Percentiles rank a stretch among this genome's conserved stretches.
Conservation (phyloP, 352 stramenopile genomes). For the Phytophthora pini region DNA sequence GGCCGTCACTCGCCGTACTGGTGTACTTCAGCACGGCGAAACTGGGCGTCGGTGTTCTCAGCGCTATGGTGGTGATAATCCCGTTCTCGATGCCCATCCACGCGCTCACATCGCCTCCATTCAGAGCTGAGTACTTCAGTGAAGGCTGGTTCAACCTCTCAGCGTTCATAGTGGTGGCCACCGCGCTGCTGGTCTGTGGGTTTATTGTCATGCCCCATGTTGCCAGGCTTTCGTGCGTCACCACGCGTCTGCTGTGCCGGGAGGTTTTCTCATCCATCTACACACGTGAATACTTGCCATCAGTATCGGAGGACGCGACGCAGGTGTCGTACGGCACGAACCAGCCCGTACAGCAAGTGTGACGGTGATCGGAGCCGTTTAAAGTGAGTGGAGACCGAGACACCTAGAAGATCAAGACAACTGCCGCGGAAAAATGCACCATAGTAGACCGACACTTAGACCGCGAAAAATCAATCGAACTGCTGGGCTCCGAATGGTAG, state of each 20-base stretch:
- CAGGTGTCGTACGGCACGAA: conserved; percentile 35
- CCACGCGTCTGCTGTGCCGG: conserved; percentile 57
- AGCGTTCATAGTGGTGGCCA: conserved; percentile 30
- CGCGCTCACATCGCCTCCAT: conserved; percentile 41
- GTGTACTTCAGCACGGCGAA: conserved; percentile 57
- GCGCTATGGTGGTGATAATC: conserved; percentile 43
- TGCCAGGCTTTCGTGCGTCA: conserved; percentile 51
- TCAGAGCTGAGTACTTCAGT: conserved; percentile 41
- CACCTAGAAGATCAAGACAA: neutral
- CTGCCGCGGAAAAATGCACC: conserved; percentile 15
- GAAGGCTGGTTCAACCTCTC: conserved; percentile 31
- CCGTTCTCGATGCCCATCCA: conserved; percentile 51
- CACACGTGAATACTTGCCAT: conserved; percentile 29
- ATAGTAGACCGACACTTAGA: conserved; percentile 18
- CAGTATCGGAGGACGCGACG: neutral
- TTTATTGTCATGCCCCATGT: conserved; percentile 59
- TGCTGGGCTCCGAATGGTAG: conserved; percentile 7
- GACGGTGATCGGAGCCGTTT: conserved; percentile 12
- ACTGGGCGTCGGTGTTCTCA: conserved; percentile 45
- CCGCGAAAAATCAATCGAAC: conserved; percentile 4
- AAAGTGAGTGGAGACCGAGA: conserved; percentile 5
- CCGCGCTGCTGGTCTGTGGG: conserved; percentile 36
- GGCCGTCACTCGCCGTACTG: conserved; percentile 44
- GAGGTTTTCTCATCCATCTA: conserved; percentile 47
- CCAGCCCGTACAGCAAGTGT: conserved; percentile 30